phyloP scores from a whole-genome alignment of 345 rosid species.

The Stellera chamaejasme region DNA sequence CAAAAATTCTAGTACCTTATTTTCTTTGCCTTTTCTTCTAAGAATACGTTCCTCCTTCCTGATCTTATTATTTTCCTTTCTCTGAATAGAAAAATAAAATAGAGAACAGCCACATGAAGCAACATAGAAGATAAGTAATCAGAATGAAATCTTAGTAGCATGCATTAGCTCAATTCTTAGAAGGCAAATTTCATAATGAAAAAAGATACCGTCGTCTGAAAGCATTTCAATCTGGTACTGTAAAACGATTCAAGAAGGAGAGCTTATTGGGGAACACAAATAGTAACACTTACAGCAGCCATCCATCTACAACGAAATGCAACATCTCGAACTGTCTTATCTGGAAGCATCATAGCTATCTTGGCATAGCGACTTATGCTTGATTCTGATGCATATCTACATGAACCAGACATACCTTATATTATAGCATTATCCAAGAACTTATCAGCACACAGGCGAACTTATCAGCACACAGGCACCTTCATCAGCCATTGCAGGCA shows the following conservation, averaged over 20 bases:
- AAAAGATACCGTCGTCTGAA: conserved; percentile 1
- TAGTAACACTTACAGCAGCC: conserved; percentile 14
- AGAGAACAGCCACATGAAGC: background rate
- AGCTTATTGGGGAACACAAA: background rate
- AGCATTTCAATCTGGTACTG: conserved; percentile 1
- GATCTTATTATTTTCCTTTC: conserved; percentile 59
- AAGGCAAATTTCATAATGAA: conserved; percentile 3
- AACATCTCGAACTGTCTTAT: conserved; percentile 71
- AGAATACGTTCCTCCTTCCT: conserved; percentile 53
- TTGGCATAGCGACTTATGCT: conserved; percentile 43
- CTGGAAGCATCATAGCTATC: conserved; percentile 41
- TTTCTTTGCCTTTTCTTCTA: conserved; percentile 47
- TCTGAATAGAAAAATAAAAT: conserved; percentile 25
- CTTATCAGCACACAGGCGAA: conserved; percentile 1
- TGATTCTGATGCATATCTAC: conserved; percentile 40
- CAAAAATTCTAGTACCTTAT: conserved; percentile 33
- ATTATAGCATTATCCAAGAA: conserved; percentile 2
- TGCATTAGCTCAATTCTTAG: background rate
- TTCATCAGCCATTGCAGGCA: background rate
- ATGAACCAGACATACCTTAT: conserved; percentile 2
- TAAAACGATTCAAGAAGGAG: background rate
- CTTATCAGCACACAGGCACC: background rate
- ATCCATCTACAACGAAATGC: conserved; percentile 77
- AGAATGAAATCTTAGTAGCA: conserved; percentile 2
- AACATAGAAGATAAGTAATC: background rate